phyloP scores from a whole-genome alignment of 2,329 filamentous ascomycete species.

The Aspergillus aculeatinus region DNA sequence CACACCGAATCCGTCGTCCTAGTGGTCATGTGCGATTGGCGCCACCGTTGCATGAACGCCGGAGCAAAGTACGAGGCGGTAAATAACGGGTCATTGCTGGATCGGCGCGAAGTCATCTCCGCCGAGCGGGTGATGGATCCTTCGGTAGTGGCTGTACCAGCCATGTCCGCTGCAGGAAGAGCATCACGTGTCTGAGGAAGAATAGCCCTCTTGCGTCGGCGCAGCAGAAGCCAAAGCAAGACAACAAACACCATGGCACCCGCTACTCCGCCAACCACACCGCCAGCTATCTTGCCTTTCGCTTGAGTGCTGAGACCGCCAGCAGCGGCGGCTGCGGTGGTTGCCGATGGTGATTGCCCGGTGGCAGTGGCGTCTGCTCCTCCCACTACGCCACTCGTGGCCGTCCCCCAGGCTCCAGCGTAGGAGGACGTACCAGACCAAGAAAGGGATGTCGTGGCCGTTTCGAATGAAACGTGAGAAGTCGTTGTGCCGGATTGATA shows the following conservation, averaged over 20 bases:
- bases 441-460: background rate
- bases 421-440: slow-evolving; percentile 1
- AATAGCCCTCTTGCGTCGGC: slow-evolving; percentile 51
- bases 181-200: slow-evolving; percentile 19
- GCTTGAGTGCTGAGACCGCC: slow-evolving; percentile 28
- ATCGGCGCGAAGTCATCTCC: slow-evolving; percentile 39
- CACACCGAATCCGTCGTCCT: slow-evolving; percentile 36
- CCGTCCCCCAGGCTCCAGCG: slow-evolving; percentile 2
- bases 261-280: slow-evolving; percentile 62
- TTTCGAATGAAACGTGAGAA: background rate
- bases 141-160: slow-evolving; percentile 15
- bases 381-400: slow-evolving; percentile 11
- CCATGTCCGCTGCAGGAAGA: slow-evolving; percentile 27
- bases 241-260: slow-evolving; percentile 53
- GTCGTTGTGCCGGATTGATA: background rate
- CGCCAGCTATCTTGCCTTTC: slow-evolving; percentile 59
- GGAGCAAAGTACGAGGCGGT: slow-evolving; percentile 39
- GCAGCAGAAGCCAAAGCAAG: slow-evolving; percentile 34
- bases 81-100: slow-evolving; percentile 41
- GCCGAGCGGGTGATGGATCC: slow-evolving; percentile 19
- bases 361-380: slow-evolving; percentile 13
- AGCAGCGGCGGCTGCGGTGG: slow-evolving; percentile 15
- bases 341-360: slow-evolving; percentile 7
- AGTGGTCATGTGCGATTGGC: slow-evolving; percentile 37
- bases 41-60: slow-evolving; percentile 43